Evolutionary conservation across 2,329 filamentous ascomycete species (phyloP).

Genomic region (Aaosphaeria arxii): DNA sequence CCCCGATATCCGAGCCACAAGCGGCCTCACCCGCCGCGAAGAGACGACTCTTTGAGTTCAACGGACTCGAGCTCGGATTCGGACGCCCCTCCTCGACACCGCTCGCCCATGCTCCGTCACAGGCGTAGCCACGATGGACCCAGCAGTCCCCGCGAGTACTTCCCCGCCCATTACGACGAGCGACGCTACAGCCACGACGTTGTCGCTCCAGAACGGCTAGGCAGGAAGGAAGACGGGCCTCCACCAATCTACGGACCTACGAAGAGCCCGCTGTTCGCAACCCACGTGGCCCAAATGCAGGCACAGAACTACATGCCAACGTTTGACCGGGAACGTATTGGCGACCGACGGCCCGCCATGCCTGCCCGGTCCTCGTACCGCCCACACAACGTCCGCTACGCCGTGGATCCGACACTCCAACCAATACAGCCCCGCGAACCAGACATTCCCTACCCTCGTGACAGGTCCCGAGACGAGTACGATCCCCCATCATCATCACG

Average conservation of each 20-base stretch:
- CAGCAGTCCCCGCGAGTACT: slow-evolving; percentile 37
- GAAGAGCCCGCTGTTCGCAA: slow-evolving; percentile 46
- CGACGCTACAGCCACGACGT: slow-evolving; percentile 26
- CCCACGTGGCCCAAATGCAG: slow-evolving; percentile 42
- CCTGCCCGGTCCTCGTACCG: slow-evolving; percentile 22
- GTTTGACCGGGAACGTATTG: not conserved
- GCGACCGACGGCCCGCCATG: slow-evolving; percentile 26
- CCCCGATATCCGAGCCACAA: slow-evolving; percentile 24
- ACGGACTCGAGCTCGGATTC: slow-evolving; percentile 32
- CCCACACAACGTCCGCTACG: slow-evolving; percentile 21
- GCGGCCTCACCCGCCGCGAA: slow-evolving; percentile 27
- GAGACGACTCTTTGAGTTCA: slow-evolving; percentile 32
- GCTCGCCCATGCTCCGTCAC: slow-evolving; percentile 35
- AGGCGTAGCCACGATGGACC: slow-evolving; percentile 43
- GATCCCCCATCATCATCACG: not conserved
- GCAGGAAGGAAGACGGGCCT: slow-evolving; percentile 11
- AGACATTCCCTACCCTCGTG: slow-evolving; percentile 15
- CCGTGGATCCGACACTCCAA: slow-evolving; percentile 5
- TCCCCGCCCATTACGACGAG: slow-evolving; percentile 31
- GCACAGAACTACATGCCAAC: slow-evolving; percentile 18
- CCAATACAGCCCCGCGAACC: slow-evolving; percentile 12
- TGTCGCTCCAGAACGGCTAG: slow-evolving; percentile 4
- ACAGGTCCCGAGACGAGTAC: slow-evolving; percentile 3
- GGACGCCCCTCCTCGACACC: slow-evolving; percentile 21
- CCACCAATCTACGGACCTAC: slow-evolving; percentile 43